Evolutionary conservation across 345 rosid species (phyloP), one percentile per base, ranked within the genome.

Genomic region (Crucihimalaya himalaica): DNA sequence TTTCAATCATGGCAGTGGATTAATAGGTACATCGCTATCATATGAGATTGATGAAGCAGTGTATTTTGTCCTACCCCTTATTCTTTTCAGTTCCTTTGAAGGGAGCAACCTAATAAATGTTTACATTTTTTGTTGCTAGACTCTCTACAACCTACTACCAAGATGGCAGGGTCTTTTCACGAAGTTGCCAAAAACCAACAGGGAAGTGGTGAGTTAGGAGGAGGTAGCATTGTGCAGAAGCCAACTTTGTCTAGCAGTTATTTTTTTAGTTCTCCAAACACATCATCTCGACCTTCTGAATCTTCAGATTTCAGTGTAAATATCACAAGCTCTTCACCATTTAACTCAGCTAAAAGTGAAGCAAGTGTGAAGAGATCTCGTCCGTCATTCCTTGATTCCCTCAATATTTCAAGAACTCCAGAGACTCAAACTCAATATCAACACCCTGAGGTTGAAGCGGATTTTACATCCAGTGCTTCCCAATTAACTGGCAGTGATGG

Each of bases 321-420:
- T 77, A 48, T 53, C 48, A 81, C 75, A 70, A 84, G 79, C 83
- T 81, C 87, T 59, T 73, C 75, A 4, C 59, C 87, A 6, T 67
- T 48, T 63, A 9, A 82, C 78, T 50, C 82, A 15, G 81, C 81
- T 43, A 45, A 77, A 71, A 82, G 55, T 81, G 96, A 92, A 70
- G 63, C 87, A 27, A 84, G 42, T 72, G 79, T 82, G 66, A 65
- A 85, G 80, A 90, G 85, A 84, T 82, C 86, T 63, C 90, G 97
- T 42, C 91, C 97, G 29, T 96, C 99, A 52, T 90, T 92, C 79
- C 91, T 92, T 60, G 98, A 92, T 85, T 85, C 96, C 64, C 84
- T 96, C 57, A 86, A 88, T 45, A 79, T 85, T 60, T 40, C 88
- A 11, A 87, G 86, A 81, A 78, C 92, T 71, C 76, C 83, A 8